Percentiles rank a stretch among this genome's conserved stretches.
Evolutionary conservation across 345 rosid genomes (phyloP).

Genomic region (Geranium brycei): DNA sequence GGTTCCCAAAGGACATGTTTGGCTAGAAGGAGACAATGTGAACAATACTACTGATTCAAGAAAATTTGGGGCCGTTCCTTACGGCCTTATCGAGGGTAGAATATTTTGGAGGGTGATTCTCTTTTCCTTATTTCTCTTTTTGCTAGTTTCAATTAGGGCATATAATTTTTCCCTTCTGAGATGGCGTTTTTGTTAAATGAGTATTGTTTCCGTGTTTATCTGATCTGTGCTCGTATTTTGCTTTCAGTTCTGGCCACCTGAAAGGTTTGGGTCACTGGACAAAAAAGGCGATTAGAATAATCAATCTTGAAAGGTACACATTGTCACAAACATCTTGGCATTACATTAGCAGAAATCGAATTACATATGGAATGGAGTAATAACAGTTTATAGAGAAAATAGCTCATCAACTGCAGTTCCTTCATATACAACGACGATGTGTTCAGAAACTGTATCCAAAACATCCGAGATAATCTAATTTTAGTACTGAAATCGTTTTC

Average conservation of each 20-base stretch:
- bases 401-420: too few relatives aligned
- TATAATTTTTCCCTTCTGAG: too few relatives aligned
- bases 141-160: too few relatives aligned
- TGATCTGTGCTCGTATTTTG: neutral
- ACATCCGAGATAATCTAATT: too few relatives aligned
- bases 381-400: too few relatives aligned
- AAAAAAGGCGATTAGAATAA: neutral
- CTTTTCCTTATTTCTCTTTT: neutral
- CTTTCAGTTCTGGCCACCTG: neutral
- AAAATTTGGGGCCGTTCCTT: conserved; percentile 60
- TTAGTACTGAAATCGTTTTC: too few relatives aligned
- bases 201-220: neutral
- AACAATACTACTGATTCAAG: conserved; percentile 56
- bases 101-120: conserved; percentile 46
- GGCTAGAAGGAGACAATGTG: conserved; percentile 61
- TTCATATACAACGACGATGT: too few relatives aligned
- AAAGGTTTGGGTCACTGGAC: neutral
- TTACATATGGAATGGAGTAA: too few relatives aligned
- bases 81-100: conserved; percentile 55
- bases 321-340: neutral
- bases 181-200: neutral
- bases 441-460: too few relatives aligned
- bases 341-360: too few relatives aligned
- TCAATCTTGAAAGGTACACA: neutral
- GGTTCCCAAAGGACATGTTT: conserved; percentile 71